These are phyloP conservation scores for Verticillium nubilum DNA, from an alignment of 2,329 filamentous ascomycete genomes.

Conservation along the genomic window DNA sequence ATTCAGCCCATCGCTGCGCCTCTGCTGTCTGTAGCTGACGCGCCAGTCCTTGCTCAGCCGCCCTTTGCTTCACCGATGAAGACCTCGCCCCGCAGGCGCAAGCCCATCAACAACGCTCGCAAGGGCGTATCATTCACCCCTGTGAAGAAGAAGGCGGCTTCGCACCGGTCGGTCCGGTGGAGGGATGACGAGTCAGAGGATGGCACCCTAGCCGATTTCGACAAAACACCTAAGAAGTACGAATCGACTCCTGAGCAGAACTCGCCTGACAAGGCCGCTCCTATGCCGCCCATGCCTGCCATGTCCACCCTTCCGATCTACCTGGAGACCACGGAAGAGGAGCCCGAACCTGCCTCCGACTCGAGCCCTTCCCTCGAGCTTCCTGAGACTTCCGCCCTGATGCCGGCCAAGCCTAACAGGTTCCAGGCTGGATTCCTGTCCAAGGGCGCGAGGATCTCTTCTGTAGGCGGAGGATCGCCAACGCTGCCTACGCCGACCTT, in stretches of 20 bases:
- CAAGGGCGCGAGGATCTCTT: slow-evolving; percentile 38
- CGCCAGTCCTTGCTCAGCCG: slow-evolving; percentile 21
- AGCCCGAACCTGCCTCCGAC: slow-evolving; percentile 26
- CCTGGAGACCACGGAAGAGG: slow-evolving; percentile 13
- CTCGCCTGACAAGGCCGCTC: slow-evolving; percentile 41
- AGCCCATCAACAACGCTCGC: slow-evolving; percentile 46
- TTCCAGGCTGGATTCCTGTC: slow-evolving; percentile 88
- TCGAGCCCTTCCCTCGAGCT: slow-evolving; percentile 55
- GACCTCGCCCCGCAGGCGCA: slow-evolving; percentile 75
- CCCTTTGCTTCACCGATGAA: slow-evolving; percentile 58
- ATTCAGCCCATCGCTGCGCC: slow-evolving; percentile 40
- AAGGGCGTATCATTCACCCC: slow-evolving; percentile 81
- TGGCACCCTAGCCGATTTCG: slow-evolving; percentile 82
- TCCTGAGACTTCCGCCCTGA: slow-evolving; percentile 32
- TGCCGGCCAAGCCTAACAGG: slow-evolving; percentile 56
- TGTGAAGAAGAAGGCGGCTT: slow-evolving; percentile 66
- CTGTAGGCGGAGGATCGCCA: slow-evolving; percentile 43
- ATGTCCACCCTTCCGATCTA: slow-evolving; percentile 44
- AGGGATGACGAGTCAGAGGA: slow-evolving; percentile 80
- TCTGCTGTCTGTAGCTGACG: slow-evolving; percentile 22
- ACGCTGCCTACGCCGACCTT: slow-evolving; percentile 49
- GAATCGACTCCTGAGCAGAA: slow-evolving; percentile 47
- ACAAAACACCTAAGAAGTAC: slow-evolving; percentile 76
- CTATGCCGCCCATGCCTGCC: slow-evolving; percentile 11
- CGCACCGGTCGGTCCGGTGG: slow-evolving; percentile 82